Conservation (phyloP, 306 rosid genomes). For the Castanea sativa region DNA sequence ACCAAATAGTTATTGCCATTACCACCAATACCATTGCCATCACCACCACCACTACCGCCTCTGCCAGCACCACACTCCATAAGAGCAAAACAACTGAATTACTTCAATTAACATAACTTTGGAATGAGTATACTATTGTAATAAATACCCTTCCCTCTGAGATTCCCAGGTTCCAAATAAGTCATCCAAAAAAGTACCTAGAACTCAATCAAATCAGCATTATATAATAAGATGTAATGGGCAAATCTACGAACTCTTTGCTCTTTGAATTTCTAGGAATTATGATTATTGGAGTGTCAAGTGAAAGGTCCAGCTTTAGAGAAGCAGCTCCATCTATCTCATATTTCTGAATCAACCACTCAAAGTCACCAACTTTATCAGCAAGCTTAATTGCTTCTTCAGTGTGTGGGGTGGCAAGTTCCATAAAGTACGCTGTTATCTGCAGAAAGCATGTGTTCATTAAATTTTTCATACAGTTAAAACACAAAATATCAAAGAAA, state of each 20-base stretch:
- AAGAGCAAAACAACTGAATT: not conserved
- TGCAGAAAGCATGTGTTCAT: slow-evolving; percentile 27
- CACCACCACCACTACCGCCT: not conserved
- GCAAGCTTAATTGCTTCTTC: slow-evolving; percentile 95
- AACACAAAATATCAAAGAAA: not conserved
- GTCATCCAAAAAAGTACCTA: not conserved
- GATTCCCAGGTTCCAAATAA: not conserved
- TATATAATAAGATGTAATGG: slow-evolving; percentile 10
- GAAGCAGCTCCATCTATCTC: slow-evolving; percentile 97
- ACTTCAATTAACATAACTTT: not conserved
- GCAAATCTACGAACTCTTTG: slow-evolving; percentile 71
- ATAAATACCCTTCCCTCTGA: not conserved
- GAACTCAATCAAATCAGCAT: not conserved
- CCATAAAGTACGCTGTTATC: slow-evolving; percentile 94
- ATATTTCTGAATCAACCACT: slow-evolving; percentile 91
- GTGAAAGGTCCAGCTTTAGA: slow-evolving; percentile 88
- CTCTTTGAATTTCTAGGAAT: slow-evolving; percentile 84
- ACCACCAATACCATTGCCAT: not conserved
- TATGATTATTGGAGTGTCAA: slow-evolving; percentile 88
- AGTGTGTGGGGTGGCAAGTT: slow-evolving; percentile 79
- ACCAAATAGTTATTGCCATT: not conserved
- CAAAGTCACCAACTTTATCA: slow-evolving; percentile 97
- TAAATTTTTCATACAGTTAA: not conserved
- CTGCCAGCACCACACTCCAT: not conserved
- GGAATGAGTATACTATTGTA: not conserved